Evolutionary conservation across 257 asterid species (phyloP), one percentile per base, ranked within the genome.

Genomic region (Rauvolfia tetraphylla): DNA sequence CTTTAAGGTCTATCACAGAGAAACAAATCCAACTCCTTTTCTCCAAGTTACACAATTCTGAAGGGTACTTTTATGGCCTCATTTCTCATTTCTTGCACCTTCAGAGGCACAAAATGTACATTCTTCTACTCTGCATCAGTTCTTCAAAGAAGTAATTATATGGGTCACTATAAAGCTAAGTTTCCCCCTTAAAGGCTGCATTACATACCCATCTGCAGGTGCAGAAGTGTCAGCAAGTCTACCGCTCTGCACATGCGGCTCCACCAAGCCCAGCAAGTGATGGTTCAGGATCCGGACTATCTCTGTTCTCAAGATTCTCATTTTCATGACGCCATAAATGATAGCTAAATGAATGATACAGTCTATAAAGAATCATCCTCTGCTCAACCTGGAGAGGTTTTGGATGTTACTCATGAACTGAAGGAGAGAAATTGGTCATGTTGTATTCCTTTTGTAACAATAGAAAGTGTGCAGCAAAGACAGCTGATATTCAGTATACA

Each of bases 251-350:
- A 67, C 61, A 74, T 29, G 92, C 88, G 41, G 87, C 80, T 59
- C 87, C 92, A 39, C 88, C 93, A n/a, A 87, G 83, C 88, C 89
- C 98, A 3, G 86, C 90, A 83, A 82, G 83, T 69, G 96, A 90
- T 76, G 81, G 92, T 62, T 79, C 84, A 4, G 88, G 82, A 78
- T 84, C 97, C 18, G 91, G 86, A 72, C 61, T 56, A n/a, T 90
- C 98, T 61, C 91, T 94, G n/a, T 92, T 94, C 74, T 90, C 98
- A 31, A 86, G 97, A 86, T 94, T 94, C 86, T 71, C 98, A 41
- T 92, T 94, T 81, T 82, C 97, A 6, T 94, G 84, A 86, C 75
- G 22, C 74, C 76, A n/a, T n/a, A 51, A 59, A 42, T 49, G 68
- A 42, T n/a, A 27, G 34, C 71, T 0, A 33, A 57, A n/a, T n/a